These are phyloP conservation scores for Blastocystis sp. DNA, from an alignment of 352 stramenopile genomes.

Conservation along the genomic window DNA sequence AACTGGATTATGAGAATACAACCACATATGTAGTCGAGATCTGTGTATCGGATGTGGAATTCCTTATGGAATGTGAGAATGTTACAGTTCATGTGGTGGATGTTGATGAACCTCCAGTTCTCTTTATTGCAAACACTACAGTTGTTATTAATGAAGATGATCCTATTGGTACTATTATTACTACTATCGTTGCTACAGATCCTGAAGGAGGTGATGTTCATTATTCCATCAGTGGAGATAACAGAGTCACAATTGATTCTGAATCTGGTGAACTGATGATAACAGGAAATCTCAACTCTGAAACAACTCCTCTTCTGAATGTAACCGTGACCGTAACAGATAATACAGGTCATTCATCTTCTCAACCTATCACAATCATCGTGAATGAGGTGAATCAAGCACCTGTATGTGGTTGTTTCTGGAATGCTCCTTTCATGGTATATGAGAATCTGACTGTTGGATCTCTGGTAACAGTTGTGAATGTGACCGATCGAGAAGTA, in stretches of 20 bases:
- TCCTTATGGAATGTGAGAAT: background rate
- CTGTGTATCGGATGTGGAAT: background rate
- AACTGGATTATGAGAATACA: background rate
- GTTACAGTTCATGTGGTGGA: background rate
- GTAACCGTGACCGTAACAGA: background rate
- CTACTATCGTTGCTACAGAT: background rate
- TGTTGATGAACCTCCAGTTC: background rate
- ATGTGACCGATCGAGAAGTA: background rate
- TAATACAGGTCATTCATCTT: background rate
- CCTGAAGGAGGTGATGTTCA: background rate
- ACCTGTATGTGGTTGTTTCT: background rate
- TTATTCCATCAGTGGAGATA: background rate
- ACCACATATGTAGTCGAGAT: background rate
- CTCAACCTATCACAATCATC: background rate
- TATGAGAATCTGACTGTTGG: background rate
- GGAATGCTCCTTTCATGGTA: background rate
- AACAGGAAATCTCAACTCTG: background rate
- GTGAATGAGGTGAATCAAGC: conserved; percentile 1
- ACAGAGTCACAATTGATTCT: background rate
- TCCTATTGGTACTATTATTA: background rate
- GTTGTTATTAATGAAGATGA: background rate
- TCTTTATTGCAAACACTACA: background rate
- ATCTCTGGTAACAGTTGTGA: background rate
- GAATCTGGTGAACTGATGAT: background rate
- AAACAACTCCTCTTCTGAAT: background rate